Conservation (phyloP, 2,329 filamentous ascomycete genomes). For the Penicillium psychrosexuale region DNA sequence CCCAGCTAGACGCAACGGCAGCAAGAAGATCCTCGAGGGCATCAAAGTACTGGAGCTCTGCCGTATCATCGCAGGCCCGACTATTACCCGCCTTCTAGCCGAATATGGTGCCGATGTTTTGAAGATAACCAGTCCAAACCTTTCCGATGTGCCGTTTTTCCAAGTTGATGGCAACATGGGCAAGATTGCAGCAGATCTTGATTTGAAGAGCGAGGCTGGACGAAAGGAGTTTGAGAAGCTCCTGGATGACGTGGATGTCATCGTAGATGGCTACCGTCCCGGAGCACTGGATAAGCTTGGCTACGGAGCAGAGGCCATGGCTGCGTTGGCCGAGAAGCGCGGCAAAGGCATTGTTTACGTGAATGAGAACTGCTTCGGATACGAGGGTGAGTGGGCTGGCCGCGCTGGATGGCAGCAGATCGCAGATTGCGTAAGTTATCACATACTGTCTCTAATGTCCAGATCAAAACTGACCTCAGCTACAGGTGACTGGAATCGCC, state of each 20-base stretch:
- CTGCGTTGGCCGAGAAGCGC: constrained; percentile 53
- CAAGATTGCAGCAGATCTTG: constrained; percentile 64
- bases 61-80: constrained; percentile 72
- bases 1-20: constrained; percentile 31
- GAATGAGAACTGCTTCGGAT: constrained; percentile 71
- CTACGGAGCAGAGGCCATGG: constrained; percentile 57
- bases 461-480: neutral
- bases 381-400: constrained; percentile 59
- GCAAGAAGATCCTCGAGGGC: constrained; percentile 49
- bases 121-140: constrained; percentile 64
- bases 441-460: neutral
- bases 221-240: constrained; percentile 58
- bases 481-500: constrained; percentile 41
- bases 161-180: constrained; percentile 71
- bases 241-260: constrained; percentile 61
- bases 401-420: constrained; percentile 71
- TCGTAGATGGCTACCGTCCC: constrained; percentile 69
- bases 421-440: constrained; percentile 58
- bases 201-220: constrained; percentile 58
- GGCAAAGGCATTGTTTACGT: constrained; percentile 66
- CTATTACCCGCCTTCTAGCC: constrained; percentile 67
- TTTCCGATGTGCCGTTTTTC: constrained; percentile 70
- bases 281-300: constrained; percentile 63
- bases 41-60: constrained; percentile 73
- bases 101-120: constrained; percentile 73